Evolutionary conservation across 148 eudicot species (phyloP).

Genomic region (Vaccinium macrocarpon): DNA sequence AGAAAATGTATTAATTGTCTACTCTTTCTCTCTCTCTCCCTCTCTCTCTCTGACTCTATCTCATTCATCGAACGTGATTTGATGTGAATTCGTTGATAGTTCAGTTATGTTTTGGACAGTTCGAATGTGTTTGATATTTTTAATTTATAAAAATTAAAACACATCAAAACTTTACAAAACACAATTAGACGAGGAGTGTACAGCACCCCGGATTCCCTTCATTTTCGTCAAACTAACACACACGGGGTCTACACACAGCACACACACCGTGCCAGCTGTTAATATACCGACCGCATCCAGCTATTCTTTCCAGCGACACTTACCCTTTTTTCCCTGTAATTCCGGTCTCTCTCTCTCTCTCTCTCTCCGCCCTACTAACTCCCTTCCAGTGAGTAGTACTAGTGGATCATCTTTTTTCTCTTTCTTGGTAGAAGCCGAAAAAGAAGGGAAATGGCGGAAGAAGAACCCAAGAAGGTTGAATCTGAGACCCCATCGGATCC

Average conservation of each 20-base stretch:
- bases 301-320: slow-evolving; percentile 7
- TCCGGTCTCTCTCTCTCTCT: background rate
- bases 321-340: background rate
- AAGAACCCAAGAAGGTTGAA: slow-evolving; percentile 32
- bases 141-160: too few relatives aligned
- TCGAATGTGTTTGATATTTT: too few relatives aligned
- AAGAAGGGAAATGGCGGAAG: slow-evolving; percentile 32
- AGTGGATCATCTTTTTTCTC: background rate
- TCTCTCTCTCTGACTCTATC: too few relatives aligned
- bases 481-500: slow-evolving; percentile 26
- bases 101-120: too few relatives aligned
- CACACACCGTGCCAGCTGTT: background rate
- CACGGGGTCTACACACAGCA: background rate
- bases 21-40: too few relatives aligned
- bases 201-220: background rate
- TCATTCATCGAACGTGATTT: too few relatives aligned
- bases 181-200: background rate
- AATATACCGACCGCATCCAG: slow-evolving; percentile 7
- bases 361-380: slow-evolving; percentile 10
- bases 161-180: too few relatives aligned
- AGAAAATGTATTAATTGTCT: too few relatives aligned
- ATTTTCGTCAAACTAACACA: background rate
- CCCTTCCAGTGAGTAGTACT: background rate
- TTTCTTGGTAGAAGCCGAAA: background rate
- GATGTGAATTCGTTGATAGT: too few relatives aligned